These are phyloP conservation scores for Nakazawaea wickerhamii DNA, from an alignment of 805 yeast genomes.

Conservation along the genomic window DNA sequence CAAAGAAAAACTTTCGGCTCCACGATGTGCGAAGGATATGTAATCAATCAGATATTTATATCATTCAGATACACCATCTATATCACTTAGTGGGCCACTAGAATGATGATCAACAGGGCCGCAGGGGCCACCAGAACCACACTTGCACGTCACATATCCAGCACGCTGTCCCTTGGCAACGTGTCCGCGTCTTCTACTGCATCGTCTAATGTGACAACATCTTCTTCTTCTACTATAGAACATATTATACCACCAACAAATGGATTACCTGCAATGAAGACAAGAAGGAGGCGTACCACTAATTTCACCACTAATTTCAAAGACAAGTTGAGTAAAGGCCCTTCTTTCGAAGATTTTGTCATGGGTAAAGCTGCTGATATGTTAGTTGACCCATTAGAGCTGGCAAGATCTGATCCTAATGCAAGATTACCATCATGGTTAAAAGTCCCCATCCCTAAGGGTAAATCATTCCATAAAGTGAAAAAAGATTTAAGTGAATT, in stretches of 20 bases:
- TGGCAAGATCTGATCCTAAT: constrained; percentile 61
- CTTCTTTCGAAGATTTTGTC: constrained; percentile 88
- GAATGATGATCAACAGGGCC: background rate
- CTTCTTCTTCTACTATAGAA: background rate
- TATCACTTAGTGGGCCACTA: too few relatives aligned
- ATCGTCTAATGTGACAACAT: background rate
- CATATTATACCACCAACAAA: constrained; percentile 10
- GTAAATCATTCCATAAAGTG: constrained; percentile 71
- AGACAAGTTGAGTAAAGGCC: constrained; percentile 74
- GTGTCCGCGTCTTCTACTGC: background rate
- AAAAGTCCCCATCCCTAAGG: constrained; percentile 95
- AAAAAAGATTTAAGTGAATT: constrained; percentile 85
- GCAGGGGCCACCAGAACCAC: background rate
- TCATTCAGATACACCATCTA: background rate
- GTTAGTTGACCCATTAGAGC: constrained; percentile 70
- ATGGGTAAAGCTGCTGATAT: constrained; percentile 70
- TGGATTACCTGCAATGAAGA: constrained; percentile 15
- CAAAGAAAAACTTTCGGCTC: constrained; percentile 9
- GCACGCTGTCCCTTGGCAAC: background rate
- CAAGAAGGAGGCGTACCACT: constrained; percentile 46
- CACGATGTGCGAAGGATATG: constrained; percentile 9
- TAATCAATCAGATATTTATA: background rate
- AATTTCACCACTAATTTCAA: constrained; percentile 60
- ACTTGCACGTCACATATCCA: background rate
- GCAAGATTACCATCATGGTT: constrained; percentile 88